Evolutionary conservation across 2,329 filamentous ascomycete genomes (phyloP), one percentile per base, ranked within the genome.

Genomic region (Fusarium vanettenii): DNA sequence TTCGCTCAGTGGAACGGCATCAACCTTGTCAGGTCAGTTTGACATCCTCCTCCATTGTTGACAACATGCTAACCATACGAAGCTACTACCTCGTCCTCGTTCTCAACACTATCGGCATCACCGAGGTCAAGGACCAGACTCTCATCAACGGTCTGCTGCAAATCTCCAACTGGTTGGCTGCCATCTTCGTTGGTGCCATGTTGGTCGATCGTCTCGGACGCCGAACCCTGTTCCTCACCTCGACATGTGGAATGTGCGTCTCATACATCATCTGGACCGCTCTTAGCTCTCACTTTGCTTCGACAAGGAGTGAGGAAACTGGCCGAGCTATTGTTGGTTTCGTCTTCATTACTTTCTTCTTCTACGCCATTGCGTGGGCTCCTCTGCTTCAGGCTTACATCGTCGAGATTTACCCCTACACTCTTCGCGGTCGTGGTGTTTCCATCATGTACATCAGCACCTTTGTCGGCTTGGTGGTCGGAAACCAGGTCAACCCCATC

Each of bases 401-500:
- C 0, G 74, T 78, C 10, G 80, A 82, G 66, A 81, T 82, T 37
- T 78, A 56, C 25, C 77, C 75, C 0, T 79, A 75, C 39, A 74
- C 70, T 1, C 73, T 79, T 33, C 76, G 77, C 18, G 61, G 70
- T 6, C 73, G 73, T 1, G 76, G 75, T 9, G 66, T 78, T 10
- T 76, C 76, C 0, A 10, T 66, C 7, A 76, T 77, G 71, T 74
- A 78, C 16, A 27, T 78, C 31, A 66, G 71, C 6, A 77, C 71
- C 1, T 77, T 75, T 14, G 57, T 70, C 0, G 67, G 64, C 5
- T 48, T 81, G 14, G 80, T 77, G 1, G 81, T 86, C 50, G 84
- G 82, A 22, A 83, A 84, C 66, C 83, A 84, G 50, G 81, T 84
- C 55, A 85, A 85, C 59, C 85, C 85, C 0, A 82, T 86, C 6